These are phyloP conservation scores for Grosmannia clavigera DNA, from an alignment of 2,329 filamentous ascomycete genomes.

Conservation along the genomic window DNA sequence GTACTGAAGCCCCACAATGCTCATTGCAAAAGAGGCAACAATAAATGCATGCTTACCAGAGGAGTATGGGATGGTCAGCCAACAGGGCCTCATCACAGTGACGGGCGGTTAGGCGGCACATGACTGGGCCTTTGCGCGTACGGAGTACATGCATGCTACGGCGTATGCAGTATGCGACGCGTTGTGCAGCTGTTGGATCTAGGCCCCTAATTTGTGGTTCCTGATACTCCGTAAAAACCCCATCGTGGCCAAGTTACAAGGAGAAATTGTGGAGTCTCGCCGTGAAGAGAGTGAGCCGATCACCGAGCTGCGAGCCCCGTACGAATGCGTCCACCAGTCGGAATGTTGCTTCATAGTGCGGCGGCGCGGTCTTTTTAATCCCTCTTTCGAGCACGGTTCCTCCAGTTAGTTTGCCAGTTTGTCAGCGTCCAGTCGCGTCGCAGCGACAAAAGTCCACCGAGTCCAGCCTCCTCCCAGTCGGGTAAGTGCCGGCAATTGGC, in stretches of 20 bases:
- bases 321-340: background rate
- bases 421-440: background rate
- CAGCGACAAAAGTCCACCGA: background rate
- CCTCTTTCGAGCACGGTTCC: background rate
- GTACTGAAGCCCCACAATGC: too few relatives aligned
- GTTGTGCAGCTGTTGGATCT: background rate
- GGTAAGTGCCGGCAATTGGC: background rate
- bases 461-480: background rate
- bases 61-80: background rate
- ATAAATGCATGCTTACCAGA: background rate
- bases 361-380: background rate
- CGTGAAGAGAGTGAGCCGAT: background rate
- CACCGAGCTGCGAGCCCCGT: background rate
- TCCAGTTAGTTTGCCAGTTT: background rate
- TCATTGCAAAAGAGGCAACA: background rate
- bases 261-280: background rate
- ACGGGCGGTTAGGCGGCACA: background rate
- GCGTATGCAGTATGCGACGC: background rate
- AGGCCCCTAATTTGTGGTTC: background rate
- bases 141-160: too few relatives aligned
- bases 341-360: background rate
- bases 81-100: background rate
- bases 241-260: background rate
- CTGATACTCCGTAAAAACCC: background rate
- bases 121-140: background rate